Base-by-base conservation (phyloP, 805 yeast genomes). In the Sugiyamaella valdiviana region DNA sequence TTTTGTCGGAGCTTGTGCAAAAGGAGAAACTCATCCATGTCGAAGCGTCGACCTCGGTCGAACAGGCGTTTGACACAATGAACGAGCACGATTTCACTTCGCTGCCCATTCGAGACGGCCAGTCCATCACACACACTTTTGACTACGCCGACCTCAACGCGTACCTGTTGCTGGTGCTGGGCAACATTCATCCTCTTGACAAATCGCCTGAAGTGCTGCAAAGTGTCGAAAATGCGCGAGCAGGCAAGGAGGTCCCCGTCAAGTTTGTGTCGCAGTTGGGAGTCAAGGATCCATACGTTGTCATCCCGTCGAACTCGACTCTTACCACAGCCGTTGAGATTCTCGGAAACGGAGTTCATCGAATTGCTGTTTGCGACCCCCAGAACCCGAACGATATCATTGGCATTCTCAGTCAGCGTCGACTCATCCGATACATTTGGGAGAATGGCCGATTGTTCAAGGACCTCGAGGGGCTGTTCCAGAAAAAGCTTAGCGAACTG, bases 281-380 rank as follows among this genome's bases (percentile, higher is more conserved):
- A 19, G 89, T 88, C 26, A 90, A 90, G 63, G 91, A 88, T 60
- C 95, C 95, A 2, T 88, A 90, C 61, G 76, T 85, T 52, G 85
- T 86, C 61, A 71, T 93, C 50, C 77, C 80, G 39, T 89, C 86
- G 58, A 62, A 72, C 15, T 56, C 67, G 19, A 77, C 81, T 17
- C 70, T 91, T 45, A 74, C 82, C 38, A 75, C 79, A 4, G 96
- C 87, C 2, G 85, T 86, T 58, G 95, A 88, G 64, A 80, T 85
- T 10, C 72, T 91, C 52, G 98, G 97, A n/a, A 79, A 85, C 36
- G 99, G 99, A 17, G 96, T 90, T 2, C 99, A 93, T 68, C 76
- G 99, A 62, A 79, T 91, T 17, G 96, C 97, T 9, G 85, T 90
- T 48, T 75, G 83, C 19, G 72, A 79, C 61, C 64, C 64, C 19